Evolutionary conservation across 2,329 filamentous ascomycete species (phyloP).

Genomic region (Fusarium chlamydosporum): DNA sequence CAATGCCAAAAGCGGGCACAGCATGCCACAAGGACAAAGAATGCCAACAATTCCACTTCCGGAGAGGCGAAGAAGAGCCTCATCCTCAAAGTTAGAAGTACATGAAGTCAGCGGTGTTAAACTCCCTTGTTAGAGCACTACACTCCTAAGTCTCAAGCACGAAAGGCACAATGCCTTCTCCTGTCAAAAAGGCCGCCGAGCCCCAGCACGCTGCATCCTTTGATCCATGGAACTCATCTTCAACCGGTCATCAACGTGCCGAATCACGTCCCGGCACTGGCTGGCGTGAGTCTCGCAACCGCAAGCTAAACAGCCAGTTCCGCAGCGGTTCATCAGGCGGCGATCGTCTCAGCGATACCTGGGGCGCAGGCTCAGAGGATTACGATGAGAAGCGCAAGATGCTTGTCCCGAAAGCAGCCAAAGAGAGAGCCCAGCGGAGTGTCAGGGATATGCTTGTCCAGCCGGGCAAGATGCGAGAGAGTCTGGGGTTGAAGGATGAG

Average conservation of each 20-base stretch:
- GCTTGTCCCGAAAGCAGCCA: conserved; percentile 61
- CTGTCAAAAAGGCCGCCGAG: conserved; percentile 55
- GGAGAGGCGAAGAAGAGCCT: conserved; percentile 1
- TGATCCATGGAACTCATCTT: conserved; percentile 80
- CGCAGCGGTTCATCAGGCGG: conserved; percentile 69
- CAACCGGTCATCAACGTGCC: conserved; percentile 83
- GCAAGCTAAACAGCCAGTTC: conserved; percentile 80
- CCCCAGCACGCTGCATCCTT: conserved; percentile 64
- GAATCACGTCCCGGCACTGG: conserved; percentile 74
- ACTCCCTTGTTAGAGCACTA: background rate
- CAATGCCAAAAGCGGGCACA: conserved; percentile 38
- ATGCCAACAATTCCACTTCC: conserved; percentile 8
- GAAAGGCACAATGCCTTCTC: conserved; percentile 16
- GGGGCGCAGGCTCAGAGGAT: conserved; percentile 73
- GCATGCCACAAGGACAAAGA: conserved; percentile 28
- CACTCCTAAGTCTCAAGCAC: background rate
- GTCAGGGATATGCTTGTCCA: conserved; percentile 68
- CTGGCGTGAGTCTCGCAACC: conserved; percentile 79
- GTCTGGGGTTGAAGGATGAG: conserved; percentile 16
- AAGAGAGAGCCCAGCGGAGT: conserved; percentile 58
- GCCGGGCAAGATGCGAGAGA: conserved; percentile 61
- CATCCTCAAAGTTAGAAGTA: background rate
- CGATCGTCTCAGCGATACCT: conserved; percentile 72
- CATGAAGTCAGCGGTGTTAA: background rate
- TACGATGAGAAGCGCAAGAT: conserved; percentile 62